These are phyloP conservation scores for Fusarium protoensiforme DNA, from an alignment of 2,329 filamentous ascomycete genomes.

Conservation along the genomic window DNA sequence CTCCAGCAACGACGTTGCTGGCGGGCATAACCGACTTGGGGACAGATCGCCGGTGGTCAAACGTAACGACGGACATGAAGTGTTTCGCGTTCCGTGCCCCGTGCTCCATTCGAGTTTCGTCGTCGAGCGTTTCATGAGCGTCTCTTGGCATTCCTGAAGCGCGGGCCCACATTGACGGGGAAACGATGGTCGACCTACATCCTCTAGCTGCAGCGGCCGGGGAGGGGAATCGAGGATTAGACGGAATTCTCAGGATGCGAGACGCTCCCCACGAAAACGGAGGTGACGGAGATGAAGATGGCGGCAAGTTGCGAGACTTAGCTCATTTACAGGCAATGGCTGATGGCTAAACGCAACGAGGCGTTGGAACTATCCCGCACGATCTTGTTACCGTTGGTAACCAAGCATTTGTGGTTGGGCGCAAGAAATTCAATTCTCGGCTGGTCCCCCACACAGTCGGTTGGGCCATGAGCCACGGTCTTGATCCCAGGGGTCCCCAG, in stretches of 20 bases:
- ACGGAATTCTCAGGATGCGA: conserved; percentile 4
- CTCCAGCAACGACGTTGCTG: conserved; percentile 10
- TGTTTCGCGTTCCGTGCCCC: conserved; percentile 28
- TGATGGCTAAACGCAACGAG: conserved; percentile 2
- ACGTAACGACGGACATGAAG: conserved; percentile 19
- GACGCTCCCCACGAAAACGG: background rate
- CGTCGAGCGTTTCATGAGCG: conserved; percentile 34
- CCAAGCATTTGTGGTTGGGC: conserved; percentile 25
- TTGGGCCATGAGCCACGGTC: conserved; percentile 14
- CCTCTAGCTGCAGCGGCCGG: background rate
- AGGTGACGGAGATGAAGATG: background rate
- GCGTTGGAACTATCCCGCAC: conserved; percentile 13
- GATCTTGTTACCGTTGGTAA: conserved; percentile 18
- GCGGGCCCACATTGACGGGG: conserved; percentile 29
- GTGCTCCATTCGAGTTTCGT: conserved; percentile 31
- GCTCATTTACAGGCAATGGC: conserved; percentile 1
- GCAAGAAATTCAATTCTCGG: conserved; percentile 13
- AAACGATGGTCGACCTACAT: conserved; percentile 16
- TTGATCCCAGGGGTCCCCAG: conserved; percentile 6
- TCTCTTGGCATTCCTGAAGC: conserved; percentile 34
- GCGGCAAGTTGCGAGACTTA: background rate
- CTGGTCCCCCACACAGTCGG: conserved; percentile 31
- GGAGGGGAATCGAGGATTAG: background rate
- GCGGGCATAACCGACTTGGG: conserved; percentile 5
- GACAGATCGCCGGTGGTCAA: conserved; percentile 34